phyloP scores from a whole-genome alignment of 2,329 filamentous ascomycete genomes.

The Eutypa lata region DNA sequence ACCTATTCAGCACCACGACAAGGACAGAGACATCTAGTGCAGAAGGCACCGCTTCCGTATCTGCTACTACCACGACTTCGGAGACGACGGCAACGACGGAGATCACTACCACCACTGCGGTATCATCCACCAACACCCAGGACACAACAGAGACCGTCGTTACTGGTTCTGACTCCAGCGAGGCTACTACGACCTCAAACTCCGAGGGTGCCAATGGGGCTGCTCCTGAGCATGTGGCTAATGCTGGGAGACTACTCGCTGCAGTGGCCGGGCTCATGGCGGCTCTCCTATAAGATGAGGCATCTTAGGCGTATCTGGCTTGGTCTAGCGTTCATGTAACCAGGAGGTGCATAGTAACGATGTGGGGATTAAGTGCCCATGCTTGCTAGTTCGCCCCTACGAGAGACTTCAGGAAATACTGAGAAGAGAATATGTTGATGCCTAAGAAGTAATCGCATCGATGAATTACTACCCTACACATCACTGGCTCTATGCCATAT shows the following conservation, averaged over 20 bases:
- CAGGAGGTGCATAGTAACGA: too few relatives aligned
- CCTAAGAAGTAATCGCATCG: too few relatives aligned
- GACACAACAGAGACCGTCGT: background rate
- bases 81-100: background rate
- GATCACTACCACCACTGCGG: background rate
- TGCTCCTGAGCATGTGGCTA: constrained; percentile 6
- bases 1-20: constrained; percentile 22
- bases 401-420: too few relatives aligned
- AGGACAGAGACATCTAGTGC: constrained; percentile 5
- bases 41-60: constrained; percentile 1
- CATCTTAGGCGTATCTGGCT: too few relatives aligned
- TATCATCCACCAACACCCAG: constrained; percentile 1
- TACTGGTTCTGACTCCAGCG: background rate
- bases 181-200: background rate
- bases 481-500: too few relatives aligned
- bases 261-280: constrained; percentile 23
- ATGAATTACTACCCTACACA: too few relatives aligned
- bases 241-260: constrained; percentile 17
- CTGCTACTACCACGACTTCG: constrained; percentile 1
- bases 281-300: constrained; percentile 17
- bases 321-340: too few relatives aligned
- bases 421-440: too few relatives aligned
- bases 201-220: background rate
- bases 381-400: too few relatives aligned
- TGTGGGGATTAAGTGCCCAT: too few relatives aligned